Percentiles rank a stretch among this genome's conserved stretches.
Evolutionary conservation across 371 early-diverging fungal genomes (phyloP).

Genomic region (Batkoa obscura): DNA sequence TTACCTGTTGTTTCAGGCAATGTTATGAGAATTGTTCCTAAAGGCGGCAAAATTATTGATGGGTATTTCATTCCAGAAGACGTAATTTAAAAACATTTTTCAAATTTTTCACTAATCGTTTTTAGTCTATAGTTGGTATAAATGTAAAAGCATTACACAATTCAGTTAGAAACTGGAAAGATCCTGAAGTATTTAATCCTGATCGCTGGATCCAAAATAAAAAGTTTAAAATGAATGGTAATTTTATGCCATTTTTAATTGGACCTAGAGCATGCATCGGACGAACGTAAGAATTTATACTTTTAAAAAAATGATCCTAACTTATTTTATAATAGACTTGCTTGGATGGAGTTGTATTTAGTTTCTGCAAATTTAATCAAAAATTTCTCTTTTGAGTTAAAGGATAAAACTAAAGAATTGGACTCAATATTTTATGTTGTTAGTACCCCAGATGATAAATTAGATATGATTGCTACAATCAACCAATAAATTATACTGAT

Average conservation of each 20-base stretch:
- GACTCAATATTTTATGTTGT: too few relatives aligned
- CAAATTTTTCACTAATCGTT: background rate
- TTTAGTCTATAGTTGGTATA: background rate
- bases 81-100: conserved; percentile 8
- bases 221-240: background rate
- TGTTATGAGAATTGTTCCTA: background rate
- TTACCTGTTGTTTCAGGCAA: background rate
- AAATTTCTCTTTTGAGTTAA: too few relatives aligned
- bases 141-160: background rate
- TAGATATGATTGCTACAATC: too few relatives aligned
- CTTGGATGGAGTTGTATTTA: background rate
- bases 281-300: background rate
- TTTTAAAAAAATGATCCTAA: background rate
- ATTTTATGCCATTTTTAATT: background rate
- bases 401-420: too few relatives aligned
- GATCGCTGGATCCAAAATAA: background rate
- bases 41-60: conserved; percentile 24
- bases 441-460: too few relatives aligned
- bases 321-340: background rate
- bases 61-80: conserved; percentile 35
- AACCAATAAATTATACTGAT: too few relatives aligned
- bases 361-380: background rate
- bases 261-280: conserved; percentile 1
- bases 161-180: background rate
- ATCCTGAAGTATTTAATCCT: background rate